Evolutionary conservation across 2,329 filamentous ascomycete species (phyloP).

Genomic region (Chrysosporium keratinophilum): DNA sequence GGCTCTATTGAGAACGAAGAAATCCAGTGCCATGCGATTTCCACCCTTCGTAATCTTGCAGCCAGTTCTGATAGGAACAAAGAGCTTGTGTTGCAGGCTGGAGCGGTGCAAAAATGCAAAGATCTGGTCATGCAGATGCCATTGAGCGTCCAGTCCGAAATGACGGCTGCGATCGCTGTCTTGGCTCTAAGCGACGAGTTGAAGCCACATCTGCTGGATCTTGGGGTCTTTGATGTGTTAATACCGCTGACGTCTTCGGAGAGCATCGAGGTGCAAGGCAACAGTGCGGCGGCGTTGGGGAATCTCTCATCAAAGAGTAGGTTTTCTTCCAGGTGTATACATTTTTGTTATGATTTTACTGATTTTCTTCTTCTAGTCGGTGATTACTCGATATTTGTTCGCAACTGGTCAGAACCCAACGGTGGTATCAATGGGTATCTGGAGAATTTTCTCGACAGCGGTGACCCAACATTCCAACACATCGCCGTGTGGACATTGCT

Average conservation of each 20-base stretch:
- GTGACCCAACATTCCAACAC: slow-evolving; percentile 95
- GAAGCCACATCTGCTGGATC: slow-evolving; percentile 77
- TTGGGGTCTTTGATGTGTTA: slow-evolving; percentile 91
- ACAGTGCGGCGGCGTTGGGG: slow-evolving; percentile 88
- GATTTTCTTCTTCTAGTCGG: slow-evolving; percentile 52
- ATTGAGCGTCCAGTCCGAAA: slow-evolving; percentile 91
- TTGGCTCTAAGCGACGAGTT: slow-evolving; percentile 90
- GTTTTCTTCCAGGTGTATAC: background rate
- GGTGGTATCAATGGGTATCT: slow-evolving; percentile 95
- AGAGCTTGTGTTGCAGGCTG: slow-evolving; percentile 89
- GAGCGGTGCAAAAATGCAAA: slow-evolving; percentile 97
- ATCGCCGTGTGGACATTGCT: slow-evolving; percentile 98
- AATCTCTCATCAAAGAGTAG: slow-evolving; percentile 95
- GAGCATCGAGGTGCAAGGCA: slow-evolving; percentile 96
- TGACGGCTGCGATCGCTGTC: slow-evolving; percentile 98
- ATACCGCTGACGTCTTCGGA: slow-evolving; percentile 91
- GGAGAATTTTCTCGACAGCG: slow-evolving; percentile 81
- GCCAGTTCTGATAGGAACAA: slow-evolving; percentile 98
- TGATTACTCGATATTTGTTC: slow-evolving; percentile 91
- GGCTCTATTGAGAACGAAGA: slow-evolving; percentile 96
- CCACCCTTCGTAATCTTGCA: slow-evolving; percentile 85
- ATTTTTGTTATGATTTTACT: slow-evolving; percentile 9
- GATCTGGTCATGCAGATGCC: slow-evolving; percentile 89
- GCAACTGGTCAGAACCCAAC: slow-evolving; percentile 84
- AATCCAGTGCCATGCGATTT: slow-evolving; percentile 97